Conservation (phyloP, 208 protist genomes). For the Blechomonas ayalai region DNA sequence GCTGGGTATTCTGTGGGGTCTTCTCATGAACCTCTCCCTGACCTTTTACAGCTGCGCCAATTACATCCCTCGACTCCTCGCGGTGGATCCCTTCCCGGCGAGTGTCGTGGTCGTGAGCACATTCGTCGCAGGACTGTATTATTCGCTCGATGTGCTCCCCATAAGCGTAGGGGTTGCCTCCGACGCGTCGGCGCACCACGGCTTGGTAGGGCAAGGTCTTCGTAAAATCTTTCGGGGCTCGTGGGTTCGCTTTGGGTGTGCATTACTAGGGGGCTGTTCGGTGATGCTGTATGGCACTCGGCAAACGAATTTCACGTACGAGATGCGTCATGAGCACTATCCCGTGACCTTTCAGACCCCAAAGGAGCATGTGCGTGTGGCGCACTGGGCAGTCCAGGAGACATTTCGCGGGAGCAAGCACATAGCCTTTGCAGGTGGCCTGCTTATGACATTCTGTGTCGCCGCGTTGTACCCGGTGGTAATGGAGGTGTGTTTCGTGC, state of each 20-base stretch:
- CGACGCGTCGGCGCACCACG: neutral
- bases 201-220: constrained; percentile 10
- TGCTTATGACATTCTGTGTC: constrained; percentile 51
- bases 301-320: constrained; percentile 64
- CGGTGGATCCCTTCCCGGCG: constrained; percentile 57
- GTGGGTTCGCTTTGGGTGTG: constrained; percentile 23
- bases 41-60: constrained; percentile 56
- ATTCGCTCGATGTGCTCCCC: constrained; percentile 37
- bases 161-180: constrained; percentile 10
- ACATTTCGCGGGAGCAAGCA: constrained; percentile 46
- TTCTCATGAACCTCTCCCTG: constrained; percentile 22
- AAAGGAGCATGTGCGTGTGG: constrained; percentile 25
- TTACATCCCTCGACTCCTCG: constrained; percentile 67
- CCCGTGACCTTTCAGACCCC: constrained; percentile 31
- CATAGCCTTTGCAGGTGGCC: constrained; percentile 46
- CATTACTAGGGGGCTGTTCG: constrained; percentile 18
- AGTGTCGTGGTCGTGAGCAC: constrained; percentile 27
- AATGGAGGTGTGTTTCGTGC: constrained; percentile 43
- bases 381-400: constrained; percentile 40
- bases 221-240: constrained; percentile 13
- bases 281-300: constrained; percentile 60
- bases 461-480: constrained; percentile 56
- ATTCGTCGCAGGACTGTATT: constrained; percentile 46
- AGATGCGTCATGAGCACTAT: constrained; percentile 34
- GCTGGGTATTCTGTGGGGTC: constrained; percentile 40